These are phyloP conservation scores for Psilocybe sp. DNA, from an alignment of 768 basidiomycete genomes.

Conservation along the genomic window DNA sequence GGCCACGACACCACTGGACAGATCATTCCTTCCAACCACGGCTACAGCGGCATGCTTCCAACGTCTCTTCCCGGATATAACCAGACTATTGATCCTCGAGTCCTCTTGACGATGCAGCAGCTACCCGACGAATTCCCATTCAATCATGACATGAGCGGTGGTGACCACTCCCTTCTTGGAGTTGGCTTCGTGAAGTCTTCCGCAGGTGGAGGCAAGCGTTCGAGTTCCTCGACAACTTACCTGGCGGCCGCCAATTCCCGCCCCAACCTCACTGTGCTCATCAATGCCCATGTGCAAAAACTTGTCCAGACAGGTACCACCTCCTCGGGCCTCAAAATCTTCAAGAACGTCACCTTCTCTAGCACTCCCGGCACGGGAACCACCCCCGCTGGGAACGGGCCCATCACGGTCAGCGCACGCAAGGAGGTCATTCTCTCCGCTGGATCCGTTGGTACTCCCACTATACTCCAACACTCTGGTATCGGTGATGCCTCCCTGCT, in stretches of 20 bases:
- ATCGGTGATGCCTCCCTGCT: slow-evolving; percentile 39
- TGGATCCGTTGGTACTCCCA: slow-evolving; percentile 30
- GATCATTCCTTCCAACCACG: slow-evolving; percentile 32
- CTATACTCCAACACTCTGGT: slow-evolving; percentile 37
- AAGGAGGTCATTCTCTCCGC: slow-evolving; percentile 36
- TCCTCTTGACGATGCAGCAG: slow-evolving; percentile 33
- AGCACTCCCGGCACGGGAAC: neutral
- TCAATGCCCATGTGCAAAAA: slow-evolving; percentile 29
- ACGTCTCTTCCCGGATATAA: slow-evolving; percentile 31
- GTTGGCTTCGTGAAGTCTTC: slow-evolving; percentile 32
- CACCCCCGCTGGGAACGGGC: no score
- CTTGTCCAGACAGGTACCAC: slow-evolving; percentile 17
- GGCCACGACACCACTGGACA: slow-evolving; percentile 33
- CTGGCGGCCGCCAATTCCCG: slow-evolving; percentile 25
- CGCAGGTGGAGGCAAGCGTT: slow-evolving; percentile 27
- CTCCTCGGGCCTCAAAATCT: slow-evolving; percentile 8
- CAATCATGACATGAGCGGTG: slow-evolving; percentile 31
- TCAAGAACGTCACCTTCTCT: slow-evolving; percentile 19
- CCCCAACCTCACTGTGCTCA: slow-evolving; percentile 33
- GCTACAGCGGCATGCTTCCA: slow-evolving; percentile 25
- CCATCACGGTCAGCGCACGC: slow-evolving; percentile 12
- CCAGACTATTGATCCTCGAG: slow-evolving; percentile 26
- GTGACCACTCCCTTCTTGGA: slow-evolving; percentile 25
- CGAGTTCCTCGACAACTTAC: slow-evolving; percentile 35
- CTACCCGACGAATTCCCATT: slow-evolving; percentile 29